Conservation (phyloP, 202 grass and related monocot species). For the Saccharum hybrid region DNA sequence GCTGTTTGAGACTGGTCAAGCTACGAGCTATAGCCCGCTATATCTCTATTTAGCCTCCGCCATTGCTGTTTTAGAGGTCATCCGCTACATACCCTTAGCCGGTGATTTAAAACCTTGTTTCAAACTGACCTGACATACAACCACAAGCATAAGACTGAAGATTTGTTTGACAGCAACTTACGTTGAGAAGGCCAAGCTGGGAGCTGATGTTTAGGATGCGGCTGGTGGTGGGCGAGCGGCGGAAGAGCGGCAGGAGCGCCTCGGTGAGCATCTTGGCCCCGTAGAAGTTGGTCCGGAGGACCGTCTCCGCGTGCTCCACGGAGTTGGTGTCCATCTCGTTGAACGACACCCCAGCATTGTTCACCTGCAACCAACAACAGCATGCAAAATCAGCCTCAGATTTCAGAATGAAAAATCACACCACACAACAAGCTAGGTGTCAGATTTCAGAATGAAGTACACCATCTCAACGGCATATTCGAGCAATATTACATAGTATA, state of each 20-base stretch:
- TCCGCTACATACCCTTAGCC: no score
- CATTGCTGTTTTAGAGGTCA: no score
- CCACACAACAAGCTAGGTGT: no score
- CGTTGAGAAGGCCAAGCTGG: constrained; percentile 85
- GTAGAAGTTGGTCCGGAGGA: constrained; percentile 80
- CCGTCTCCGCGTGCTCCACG: no score
- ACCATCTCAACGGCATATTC: no score
- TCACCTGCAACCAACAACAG: constrained; percentile 49
- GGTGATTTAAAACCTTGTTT: no score
- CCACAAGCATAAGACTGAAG: neutral
- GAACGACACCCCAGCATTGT: constrained; percentile 92
- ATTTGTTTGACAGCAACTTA: neutral
- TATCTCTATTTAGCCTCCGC: no score
- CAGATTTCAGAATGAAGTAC: neutral
- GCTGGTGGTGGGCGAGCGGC: constrained; percentile 57
- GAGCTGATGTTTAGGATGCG: constrained; percentile 93
- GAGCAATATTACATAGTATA: no score
- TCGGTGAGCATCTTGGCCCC: constrained; percentile 78
- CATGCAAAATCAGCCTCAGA: neutral
- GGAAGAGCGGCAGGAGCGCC: constrained; percentile 73
- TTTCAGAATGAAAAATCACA: no score
- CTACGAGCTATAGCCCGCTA: no score
- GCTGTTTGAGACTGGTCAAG: no score
- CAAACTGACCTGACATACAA: constrained; percentile 1
- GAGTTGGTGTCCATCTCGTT: constrained; percentile 79